Evolutionary conservation across 768 basidiomycete genomes (phyloP), one percentile per base, ranked within the genome.

Genomic region (Sporobolomyces phaffii): DNA sequence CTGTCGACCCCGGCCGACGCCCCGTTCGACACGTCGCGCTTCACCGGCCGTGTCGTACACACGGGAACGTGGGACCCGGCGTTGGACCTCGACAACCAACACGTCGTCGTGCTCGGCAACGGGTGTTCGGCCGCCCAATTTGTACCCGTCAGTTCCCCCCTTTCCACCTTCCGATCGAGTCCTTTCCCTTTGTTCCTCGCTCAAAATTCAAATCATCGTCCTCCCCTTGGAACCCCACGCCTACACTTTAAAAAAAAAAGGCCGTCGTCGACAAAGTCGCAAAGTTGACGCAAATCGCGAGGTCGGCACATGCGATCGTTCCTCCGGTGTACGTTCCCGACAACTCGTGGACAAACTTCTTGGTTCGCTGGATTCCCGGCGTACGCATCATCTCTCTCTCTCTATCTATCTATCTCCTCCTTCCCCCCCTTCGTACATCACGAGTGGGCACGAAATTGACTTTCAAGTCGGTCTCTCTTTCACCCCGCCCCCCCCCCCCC

Each of bases 31-130:
- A 41, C 52, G 40, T 60, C n/a, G 1, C 18, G 44, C 22, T 75
- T 73, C 45, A 40, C 65, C 5, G 74, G 74, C 0, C 28, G 26
- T 2, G 51, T 75, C 22, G 50, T 74, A 17, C 74, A 75, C 50
- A 57, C 69, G 18, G 71, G 59, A 1, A 10, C 56, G 24, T 75
- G 72, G 72, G 65, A 68, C 50, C 31, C 49, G 5, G 26, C 10
- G 7, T 57, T 73, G 17, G 59, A 62, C 24, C 29, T 74, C 14
- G 43, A 49, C 22, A 72, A 41, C 41, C 73, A 74, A 72, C 41
- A 72, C 45, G 69, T 74, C 36, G 67, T 74, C 36, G 63, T 75
- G 2, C 40, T 75, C 43, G 74, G 74, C 13, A 75, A 75, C 44
- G 74, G 74, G 18, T 75, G 74, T 69, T 57, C 65, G 1, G 74